phyloP scores from a whole-genome alignment of 805 yeast genomes.

The Cyberlindnera sargentensis region DNA sequence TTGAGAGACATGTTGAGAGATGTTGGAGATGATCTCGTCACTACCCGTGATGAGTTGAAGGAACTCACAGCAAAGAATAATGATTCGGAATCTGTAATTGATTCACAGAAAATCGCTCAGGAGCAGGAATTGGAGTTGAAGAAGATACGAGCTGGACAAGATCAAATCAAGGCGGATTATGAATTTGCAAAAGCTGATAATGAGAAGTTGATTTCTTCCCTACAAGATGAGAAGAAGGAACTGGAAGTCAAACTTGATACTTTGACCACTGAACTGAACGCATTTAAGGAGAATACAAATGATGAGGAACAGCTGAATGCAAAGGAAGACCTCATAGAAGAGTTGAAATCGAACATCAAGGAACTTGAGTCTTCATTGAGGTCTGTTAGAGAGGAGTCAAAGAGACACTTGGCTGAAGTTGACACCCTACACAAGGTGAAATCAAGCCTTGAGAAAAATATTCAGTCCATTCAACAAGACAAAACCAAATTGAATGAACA shows the following conservation, averaged over 20 bases:
- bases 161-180: slow-evolving; percentile 2
- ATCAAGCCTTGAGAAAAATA: slow-evolving; percentile 9
- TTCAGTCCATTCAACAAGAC: slow-evolving; percentile 17
- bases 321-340: slow-evolving; percentile 2
- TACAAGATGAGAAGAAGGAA: slow-evolving; percentile 19
- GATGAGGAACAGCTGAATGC: background rate
- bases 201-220: slow-evolving; percentile 4
- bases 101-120: slow-evolving; percentile 1
- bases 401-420: slow-evolving; percentile 2
- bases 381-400: slow-evolving; percentile 1
- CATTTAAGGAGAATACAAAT: background rate
- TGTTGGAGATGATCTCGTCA: slow-evolving; percentile 75
- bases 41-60: slow-evolving; percentile 55
- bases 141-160: slow-evolving; percentile 27
- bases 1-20: slow-evolving; percentile 70
- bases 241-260: slow-evolving; percentile 8
- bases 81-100: slow-evolving; percentile 4
- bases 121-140: slow-evolving; percentile 22
- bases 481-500: slow-evolving; percentile 19
- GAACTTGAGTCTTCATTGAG: slow-evolving; percentile 4
- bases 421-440: slow-evolving; percentile 15
- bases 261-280: slow-evolving; percentile 2
- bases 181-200: slow-evolving; percentile 17
- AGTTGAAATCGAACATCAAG: slow-evolving; percentile 1
- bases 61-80: slow-evolving; percentile 16